These are phyloP conservation scores for Pleurotus pulmonarius DNA, from an alignment of 768 basidiomycete species.

Conservation along the genomic window DNA sequence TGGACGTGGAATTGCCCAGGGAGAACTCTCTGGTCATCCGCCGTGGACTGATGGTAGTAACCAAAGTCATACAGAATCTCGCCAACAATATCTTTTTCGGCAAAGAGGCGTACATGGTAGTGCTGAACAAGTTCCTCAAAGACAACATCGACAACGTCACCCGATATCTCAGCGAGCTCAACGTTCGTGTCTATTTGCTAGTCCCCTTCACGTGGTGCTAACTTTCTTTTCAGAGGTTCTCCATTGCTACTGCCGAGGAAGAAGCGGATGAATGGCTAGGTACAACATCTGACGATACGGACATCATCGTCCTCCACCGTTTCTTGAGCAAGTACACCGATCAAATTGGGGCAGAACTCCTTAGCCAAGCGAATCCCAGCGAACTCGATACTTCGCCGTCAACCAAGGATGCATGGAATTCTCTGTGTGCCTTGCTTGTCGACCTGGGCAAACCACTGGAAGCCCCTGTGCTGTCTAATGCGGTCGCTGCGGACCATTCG, in stretches of 20 bases:
- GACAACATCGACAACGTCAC: slow-evolving; percentile 72
- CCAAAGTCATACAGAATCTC: slow-evolving; percentile 89
- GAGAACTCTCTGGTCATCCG: slow-evolving; percentile 53
- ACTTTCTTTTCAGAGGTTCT: slow-evolving; percentile 28
- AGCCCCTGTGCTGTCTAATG: slow-evolving; percentile 54
- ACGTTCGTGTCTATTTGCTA: slow-evolving; percentile 37
- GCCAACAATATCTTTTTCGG: slow-evolving; percentile 95
- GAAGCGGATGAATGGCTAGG: slow-evolving; percentile 71
- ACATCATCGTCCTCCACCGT: slow-evolving; percentile 77
- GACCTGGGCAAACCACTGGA: slow-evolving; percentile 72
- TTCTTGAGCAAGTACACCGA: slow-evolving; percentile 84
- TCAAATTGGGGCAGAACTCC: slow-evolving; percentile 82
- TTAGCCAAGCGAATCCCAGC: slow-evolving; percentile 60
- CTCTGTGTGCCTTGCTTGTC: slow-evolving; percentile 72
- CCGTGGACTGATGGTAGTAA: slow-evolving; percentile 80
- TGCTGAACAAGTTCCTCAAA: slow-evolving; percentile 71
- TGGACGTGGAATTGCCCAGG: slow-evolving; percentile 77
- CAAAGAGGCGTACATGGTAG: slow-evolving; percentile 84
- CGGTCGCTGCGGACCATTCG: slow-evolving; percentile 47
- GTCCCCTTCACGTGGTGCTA: neutral
- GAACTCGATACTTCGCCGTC: slow-evolving; percentile 56
- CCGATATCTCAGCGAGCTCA: slow-evolving; percentile 63
- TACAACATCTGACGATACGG: slow-evolving; percentile 79
- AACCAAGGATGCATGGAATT: slow-evolving; percentile 84
- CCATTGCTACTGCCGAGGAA: slow-evolving; percentile 41